Evolutionary conservation across 192 early-diverging fungal genomes (phyloP), one percentile per base, ranked within the genome.

Genomic region (Pilaira anomala): DNA sequence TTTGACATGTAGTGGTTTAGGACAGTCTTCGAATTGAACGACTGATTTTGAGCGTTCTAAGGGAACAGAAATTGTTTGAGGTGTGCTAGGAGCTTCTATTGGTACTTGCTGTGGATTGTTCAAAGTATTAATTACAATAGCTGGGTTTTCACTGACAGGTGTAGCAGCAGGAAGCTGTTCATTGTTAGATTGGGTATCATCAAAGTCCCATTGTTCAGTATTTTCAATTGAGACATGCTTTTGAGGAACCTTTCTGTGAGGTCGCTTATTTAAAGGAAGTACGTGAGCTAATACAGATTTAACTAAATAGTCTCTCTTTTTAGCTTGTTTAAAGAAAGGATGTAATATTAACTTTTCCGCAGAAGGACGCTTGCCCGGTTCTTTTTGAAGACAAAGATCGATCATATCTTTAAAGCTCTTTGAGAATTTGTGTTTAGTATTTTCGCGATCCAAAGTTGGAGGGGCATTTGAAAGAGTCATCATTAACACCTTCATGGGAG

Each of bases 371-470:
- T 86, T 88, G 9, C 71, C 56, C 1, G 92, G 90, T 52, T 93
- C 88, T 56, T 93, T 93, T 36, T 88, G 75, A 41, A 94, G 72
- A 74, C 92, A 93, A 19, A 58, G 21, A 72, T 94, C 92, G 55
- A 94, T 91, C 86, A 94, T 87, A 18, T 94, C 92, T 67, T 92
- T 94, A 50, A 93, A 88, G 16, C 76, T 48, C 56, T 87, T 91
- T 5, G 86, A 78, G 65, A 89, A 94, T 52, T 86, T 89, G 74
- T 92, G 78, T 54, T 81, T 80, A 0, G 88, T 86, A 9, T 76
- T 66, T 7, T 91, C 91, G 48, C 90, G 78, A 51, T 91, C 88
- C 55, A 94, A 63, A 6, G 91, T 94, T 0, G 92, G 92, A 21
- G 92, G 92, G 40, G 88, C 89, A 48, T 88, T 91, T n/a, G 90